Base-by-base conservation (phyloP, 306 rosid species). In the Canavalia ensiformis region DNA sequence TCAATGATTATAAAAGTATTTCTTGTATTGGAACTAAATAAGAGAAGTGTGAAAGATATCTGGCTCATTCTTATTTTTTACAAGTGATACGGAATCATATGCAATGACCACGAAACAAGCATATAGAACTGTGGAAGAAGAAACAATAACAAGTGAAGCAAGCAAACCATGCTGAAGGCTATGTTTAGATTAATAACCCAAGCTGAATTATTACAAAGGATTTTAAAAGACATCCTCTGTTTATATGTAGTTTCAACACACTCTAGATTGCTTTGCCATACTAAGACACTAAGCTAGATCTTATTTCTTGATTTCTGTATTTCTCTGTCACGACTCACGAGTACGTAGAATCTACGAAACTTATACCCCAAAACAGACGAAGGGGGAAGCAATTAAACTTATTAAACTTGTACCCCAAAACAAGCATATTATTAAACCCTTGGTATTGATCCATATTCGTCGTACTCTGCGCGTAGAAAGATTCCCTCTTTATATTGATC, bases 221-320 rank as follows among this genome's bases (percentile, higher is more conserved):
- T 46, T 80, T 46, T 25, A 80, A 80, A 80, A 80, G 50, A 70
- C 72, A 80, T 60, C 83, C 83, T 50, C 59, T 34, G 62, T 70
- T 71, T 2, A 7, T 47, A 34, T 11, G 11, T 11, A 31, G 54
- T 7, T 29, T 28, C 1, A 41, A 64, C 25, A 33, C 62, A 79
- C 10, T 57, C 31, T 34, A 71, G 34, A 34, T 69, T 58, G 63
- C 63, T 69, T 71, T 11, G 65, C 18, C 56, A 68, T 55, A 28
- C 72, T 10, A 34, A 72, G 57, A 49, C 30, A 71, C 10, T 0
- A 6, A 54, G 47, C 47, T 62, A 80, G 65, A 62, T 39, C 52
- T 72, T 47, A 63, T 72, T 63, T 46, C 10, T 72, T 41, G 3
- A 4, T 33, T 34, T 63, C 6, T 10, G 69, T 37, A 60, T 60